Conservation (phyloP, 345 rosid genomes). For the Euphorbia pulcherrima region DNA sequence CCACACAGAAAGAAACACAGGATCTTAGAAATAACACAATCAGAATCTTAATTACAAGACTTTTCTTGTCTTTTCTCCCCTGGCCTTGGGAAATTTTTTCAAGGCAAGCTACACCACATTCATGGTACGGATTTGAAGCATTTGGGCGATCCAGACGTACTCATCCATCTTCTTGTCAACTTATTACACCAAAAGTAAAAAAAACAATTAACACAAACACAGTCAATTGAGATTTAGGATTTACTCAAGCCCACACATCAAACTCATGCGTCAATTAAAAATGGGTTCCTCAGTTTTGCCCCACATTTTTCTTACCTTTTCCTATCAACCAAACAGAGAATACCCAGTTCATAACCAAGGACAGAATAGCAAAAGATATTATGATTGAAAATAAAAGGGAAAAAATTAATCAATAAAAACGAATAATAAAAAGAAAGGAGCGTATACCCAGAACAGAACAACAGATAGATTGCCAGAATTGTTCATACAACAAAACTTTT, state of each 20-base stretch:
- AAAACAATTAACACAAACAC: background rate
- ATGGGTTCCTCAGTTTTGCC: no score
- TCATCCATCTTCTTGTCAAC: slow-evolving; percentile 24
- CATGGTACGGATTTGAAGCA: slow-evolving; percentile 33
- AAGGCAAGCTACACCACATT: slow-evolving; percentile 33
- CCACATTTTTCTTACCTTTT: background rate
- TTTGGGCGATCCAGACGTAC: slow-evolving; percentile 28
- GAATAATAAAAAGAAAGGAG: no score
- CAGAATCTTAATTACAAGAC: slow-evolving; percentile 21
- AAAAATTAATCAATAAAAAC: background rate
- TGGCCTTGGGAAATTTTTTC: slow-evolving; percentile 24
- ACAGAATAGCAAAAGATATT: background rate
- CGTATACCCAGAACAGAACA: no score
- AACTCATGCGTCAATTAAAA: background rate
- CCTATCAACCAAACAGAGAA: slow-evolving; percentile 11
- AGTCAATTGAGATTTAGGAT: background rate
- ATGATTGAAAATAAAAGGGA: no score
- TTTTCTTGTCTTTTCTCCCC: slow-evolving; percentile 20
- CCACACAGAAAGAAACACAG: background rate
- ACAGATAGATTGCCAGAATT: no score
- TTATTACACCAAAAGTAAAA: slow-evolving; percentile 3
- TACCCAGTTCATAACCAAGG: background rate
- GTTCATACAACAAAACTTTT: no score
- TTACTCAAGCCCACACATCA: background rate
- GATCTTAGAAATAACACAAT: no score